Evolutionary conservation across 75 land plant species (phyloP).

Genomic region (Larix kaempferi): DNA sequence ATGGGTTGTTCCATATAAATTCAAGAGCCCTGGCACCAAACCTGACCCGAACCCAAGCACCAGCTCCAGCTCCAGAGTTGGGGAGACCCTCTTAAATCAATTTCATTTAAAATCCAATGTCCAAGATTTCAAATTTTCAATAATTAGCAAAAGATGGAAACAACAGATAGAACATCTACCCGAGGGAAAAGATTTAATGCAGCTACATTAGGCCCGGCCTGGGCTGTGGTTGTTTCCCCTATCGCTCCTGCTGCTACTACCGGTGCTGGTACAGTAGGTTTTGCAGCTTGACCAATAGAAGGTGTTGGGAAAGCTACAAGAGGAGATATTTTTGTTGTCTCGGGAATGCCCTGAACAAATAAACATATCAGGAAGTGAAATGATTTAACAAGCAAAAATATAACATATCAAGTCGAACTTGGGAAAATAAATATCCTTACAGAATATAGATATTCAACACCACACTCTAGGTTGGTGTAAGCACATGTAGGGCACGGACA

Average conservation of each 20-base stretch:
- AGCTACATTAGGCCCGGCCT: conserved; percentile 81
- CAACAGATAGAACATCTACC: conserved; percentile 31
- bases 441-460: no score
- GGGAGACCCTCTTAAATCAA: conserved; percentile 28
- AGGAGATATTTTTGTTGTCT: conserved; percentile 62
- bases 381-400: no score
- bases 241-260: conserved; percentile 25
- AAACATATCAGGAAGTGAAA: background rate
- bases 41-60: conserved; percentile 45
- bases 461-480: no score
- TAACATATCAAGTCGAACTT: no score
- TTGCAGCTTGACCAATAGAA: no score
- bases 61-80: conserved; percentile 24
- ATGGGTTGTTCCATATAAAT: conserved; percentile 87
- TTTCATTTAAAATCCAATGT: background rate
- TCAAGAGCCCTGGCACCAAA: conserved; percentile 84
- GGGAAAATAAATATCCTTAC: no score
- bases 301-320: no score
- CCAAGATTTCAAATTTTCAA: background rate
- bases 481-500: no score
- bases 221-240: conserved; percentile 39
- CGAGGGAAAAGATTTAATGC: conserved; percentile 97
- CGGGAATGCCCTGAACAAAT: conserved; percentile 76
- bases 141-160: background rate
- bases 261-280: conserved; percentile 36